phyloP scores from a whole-genome alignment of 2,329 filamentous ascomycete genomes.

The Aspergillus hiratsukae region DNA sequence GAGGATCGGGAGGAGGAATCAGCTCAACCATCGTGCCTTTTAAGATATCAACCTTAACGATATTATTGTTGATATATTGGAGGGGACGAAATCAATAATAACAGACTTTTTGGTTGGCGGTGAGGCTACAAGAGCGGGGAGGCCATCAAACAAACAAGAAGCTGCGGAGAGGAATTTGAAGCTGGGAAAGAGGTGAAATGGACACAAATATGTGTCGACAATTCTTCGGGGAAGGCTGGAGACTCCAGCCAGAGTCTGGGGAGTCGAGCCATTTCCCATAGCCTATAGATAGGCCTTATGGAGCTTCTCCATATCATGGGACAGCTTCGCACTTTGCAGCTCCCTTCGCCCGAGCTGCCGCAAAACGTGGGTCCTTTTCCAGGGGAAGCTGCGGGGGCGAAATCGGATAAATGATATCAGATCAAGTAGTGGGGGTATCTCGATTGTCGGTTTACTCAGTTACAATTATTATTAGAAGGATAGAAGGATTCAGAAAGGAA shows the following conservation, averaged over 20 bases:
- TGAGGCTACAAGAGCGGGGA: background rate
- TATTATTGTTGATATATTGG: background rate
- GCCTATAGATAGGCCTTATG: background rate
- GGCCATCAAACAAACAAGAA: background rate
- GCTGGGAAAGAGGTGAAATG: background rate
- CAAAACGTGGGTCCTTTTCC: constrained; percentile 5
- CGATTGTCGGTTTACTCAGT: background rate
- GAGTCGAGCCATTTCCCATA: background rate
- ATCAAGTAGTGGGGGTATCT: background rate
- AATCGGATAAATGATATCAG: background rate
- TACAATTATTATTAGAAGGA: background rate
- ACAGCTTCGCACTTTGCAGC: background rate
- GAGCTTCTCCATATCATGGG: background rate
- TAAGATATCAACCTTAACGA: background rate
- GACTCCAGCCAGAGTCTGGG: background rate
- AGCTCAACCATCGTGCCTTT: constrained; percentile 47
- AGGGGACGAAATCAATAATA: background rate
- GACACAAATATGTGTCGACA: background rate
- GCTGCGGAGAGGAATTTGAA: background rate
- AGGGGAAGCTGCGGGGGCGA: background rate
- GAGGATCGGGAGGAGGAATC: constrained; percentile 52
- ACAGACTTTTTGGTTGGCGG: background rate
- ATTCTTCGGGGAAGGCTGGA: no score
- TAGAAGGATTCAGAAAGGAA: background rate
- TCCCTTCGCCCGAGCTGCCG: constrained; percentile 15